Base-by-base conservation (phyloP, 208 protist genomes). In the Leishmania guyanensis region DNA sequence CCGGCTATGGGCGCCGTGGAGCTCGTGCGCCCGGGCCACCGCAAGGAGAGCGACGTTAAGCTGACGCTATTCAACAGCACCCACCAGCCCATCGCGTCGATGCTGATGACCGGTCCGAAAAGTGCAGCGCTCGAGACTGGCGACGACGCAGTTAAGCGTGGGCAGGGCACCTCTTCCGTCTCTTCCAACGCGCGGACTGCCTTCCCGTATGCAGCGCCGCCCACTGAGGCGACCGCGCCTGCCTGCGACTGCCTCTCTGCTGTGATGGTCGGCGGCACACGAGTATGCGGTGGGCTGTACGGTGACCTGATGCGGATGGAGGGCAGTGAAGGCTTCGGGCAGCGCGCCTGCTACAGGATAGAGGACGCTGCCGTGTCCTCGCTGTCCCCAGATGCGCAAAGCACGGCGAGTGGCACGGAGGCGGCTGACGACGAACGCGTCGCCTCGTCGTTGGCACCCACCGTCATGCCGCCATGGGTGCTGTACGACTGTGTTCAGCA, bases 1-100 rank as follows among this genome's bases (percentile, higher is more conserved):
- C 94, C 92, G 0, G 77, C 86, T 17, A 88, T 91, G 80, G 92
- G 90, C 1, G 92, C 94, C 12, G 91, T 95, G 46, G 94, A 97
- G 87, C 86, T 97, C 0, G 64, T 84, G 65, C 84, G 85, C 0
- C 54, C 88, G 12, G 82, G 88, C 0, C 90, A 95, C 65, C 94
- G 94, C 22, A 72, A 64, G 39, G 83, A 92, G 65, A 84, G 83
- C 72, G 91, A 96, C 73, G 84, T 97, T 5, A 91, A 90, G 66
- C 70, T 95, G n/a, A 91, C 92, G 0, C 89, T 97, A 17, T 96
- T 90, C 81, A 78, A 91, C 75, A 65, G 66, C 56, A 54, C 65
- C 12, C 84, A 95, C 75, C 82, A 85, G 56, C 83, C 89, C 5
- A 68, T 94, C n/a, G 85, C 86, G 26, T 86, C 91, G 33, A 91